Percentiles rank a stretch among this genome's conserved stretches.
Evolutionary conservation across 73 alveolate genomes (phyloP).

Genomic region (Urostyla sp.): DNA sequence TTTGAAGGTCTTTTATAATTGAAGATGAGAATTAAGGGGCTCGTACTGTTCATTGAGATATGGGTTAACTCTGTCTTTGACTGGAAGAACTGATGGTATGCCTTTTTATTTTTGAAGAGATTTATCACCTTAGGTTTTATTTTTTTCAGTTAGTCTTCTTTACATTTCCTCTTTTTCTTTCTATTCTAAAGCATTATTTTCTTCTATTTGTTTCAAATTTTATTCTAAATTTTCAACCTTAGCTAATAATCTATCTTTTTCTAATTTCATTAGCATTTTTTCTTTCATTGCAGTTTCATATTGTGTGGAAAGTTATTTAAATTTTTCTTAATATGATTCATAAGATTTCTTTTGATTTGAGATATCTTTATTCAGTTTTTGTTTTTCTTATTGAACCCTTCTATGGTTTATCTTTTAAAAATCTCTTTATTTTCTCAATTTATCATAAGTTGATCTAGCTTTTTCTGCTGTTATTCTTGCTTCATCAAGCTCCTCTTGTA

Average conservation of each 20-base stretch:
- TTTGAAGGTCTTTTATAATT: slow-evolving; percentile 86
- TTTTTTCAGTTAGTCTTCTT: slow-evolving; percentile 74
- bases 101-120: slow-evolving; percentile 71
- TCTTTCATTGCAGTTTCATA: slow-evolving; percentile 98
- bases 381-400: slow-evolving; percentile 96
- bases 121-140: slow-evolving; percentile 77
- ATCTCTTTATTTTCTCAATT: slow-evolving; percentile 98
- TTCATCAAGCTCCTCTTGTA: slow-evolving; percentile 93
- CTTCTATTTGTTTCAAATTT: slow-evolving; percentile 82
- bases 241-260: slow-evolving; percentile 97
- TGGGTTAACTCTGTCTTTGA: slow-evolving; percentile 79
- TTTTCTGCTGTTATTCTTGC: slow-evolving; percentile 92
- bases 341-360: slow-evolving; percentile 94
- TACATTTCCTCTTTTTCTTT: slow-evolving; percentile 49
- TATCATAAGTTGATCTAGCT: slow-evolving; percentile 96
- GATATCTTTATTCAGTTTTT: slow-evolving; percentile 88
- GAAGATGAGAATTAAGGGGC: slow-evolving; percentile 76
- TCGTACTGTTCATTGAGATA: slow-evolving; percentile 61
- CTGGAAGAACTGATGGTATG: slow-evolving; percentile 70
- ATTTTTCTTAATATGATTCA: slow-evolving; percentile 94
- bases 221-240: slow-evolving; percentile 90
- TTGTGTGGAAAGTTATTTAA: slow-evolving; percentile 94
- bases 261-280: slow-evolving; percentile 98
- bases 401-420: slow-evolving; percentile 98
- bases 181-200: slow-evolving; percentile 45